A percentile compares a stretch with the other conserved stretches of the same genome.
These are phyloP conservation scores for Macrolepiota fuliginosa DNA, from an alignment of 768 basidiomycete genomes.

Conservation along the genomic window DNA sequence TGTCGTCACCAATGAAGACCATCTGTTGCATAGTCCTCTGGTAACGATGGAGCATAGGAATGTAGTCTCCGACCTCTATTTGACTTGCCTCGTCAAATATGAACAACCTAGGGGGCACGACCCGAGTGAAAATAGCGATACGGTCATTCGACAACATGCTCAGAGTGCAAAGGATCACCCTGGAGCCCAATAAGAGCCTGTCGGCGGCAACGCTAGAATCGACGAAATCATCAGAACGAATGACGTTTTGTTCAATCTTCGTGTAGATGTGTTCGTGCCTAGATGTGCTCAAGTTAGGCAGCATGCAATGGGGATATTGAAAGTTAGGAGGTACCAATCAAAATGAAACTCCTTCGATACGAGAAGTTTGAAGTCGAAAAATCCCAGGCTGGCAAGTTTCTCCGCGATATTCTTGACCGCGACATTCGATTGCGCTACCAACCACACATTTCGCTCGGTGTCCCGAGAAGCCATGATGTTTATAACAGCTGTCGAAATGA, in stretches of 20 bases:
- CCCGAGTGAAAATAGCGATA: constrained; percentile 20
- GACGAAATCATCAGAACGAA: constrained; percentile 38
- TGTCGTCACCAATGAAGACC: constrained; percentile 53
- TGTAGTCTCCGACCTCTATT: constrained; percentile 47
- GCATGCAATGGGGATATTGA: background rate
- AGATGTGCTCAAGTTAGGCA: background rate
- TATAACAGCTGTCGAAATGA: constrained; percentile 49
- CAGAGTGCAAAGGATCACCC: constrained; percentile 66
- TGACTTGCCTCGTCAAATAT: constrained; percentile 58
- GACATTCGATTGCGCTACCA: constrained; percentile 73
- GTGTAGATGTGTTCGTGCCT: constrained; percentile 77
- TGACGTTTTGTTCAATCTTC: constrained; percentile 42
- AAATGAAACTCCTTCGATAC: constrained; percentile 64
- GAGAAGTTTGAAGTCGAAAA: constrained; percentile 54
- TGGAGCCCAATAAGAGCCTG: constrained; percentile 31
- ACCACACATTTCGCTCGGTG: constrained; percentile 45
- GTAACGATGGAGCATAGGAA: constrained; percentile 36
- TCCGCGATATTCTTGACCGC: constrained; percentile 83
- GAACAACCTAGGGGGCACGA: constrained; percentile 37
- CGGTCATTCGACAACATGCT: constrained; percentile 52
- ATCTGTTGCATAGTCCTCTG: constrained; percentile 35
- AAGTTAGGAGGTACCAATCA: constrained; percentile 51
- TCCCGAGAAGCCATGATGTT: constrained; percentile 29
- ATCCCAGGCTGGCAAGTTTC: constrained; percentile 48
- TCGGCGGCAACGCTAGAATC: constrained; percentile 20